phyloP scores from a whole-genome alignment of 352 stramenopile genomes.

The Phytophthora citricola region DNA sequence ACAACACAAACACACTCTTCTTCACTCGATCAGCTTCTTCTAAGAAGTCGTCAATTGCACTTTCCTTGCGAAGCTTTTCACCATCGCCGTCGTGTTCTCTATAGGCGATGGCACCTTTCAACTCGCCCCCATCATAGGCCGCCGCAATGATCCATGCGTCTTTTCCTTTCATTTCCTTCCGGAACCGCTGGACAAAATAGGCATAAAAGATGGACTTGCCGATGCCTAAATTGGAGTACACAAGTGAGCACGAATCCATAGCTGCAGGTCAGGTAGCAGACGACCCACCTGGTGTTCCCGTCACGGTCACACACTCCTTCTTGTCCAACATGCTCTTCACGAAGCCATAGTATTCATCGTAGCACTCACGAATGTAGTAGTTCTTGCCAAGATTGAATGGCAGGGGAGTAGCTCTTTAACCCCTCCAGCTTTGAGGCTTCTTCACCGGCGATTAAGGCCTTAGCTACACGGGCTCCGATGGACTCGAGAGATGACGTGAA shows the following conservation, averaged over 20 bases:
- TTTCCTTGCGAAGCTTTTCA: background rate
- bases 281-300: background rate
- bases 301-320: background rate
- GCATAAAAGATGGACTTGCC: background rate
- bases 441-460: background rate
- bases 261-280: background rate
- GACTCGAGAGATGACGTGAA: no score
- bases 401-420: background rate
- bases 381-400: background rate
- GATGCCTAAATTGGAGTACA: background rate
- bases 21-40: background rate
- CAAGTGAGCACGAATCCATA: background rate
- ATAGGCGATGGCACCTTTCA: background rate
- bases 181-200: background rate
- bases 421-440: no score
- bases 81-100: background rate
- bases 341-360: background rate
- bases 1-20: background rate
- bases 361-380: background rate
- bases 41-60: no score
- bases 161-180: background rate
- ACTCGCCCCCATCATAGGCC: background rate
- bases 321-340: background rate
- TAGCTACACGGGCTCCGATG: no score
- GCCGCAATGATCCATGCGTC: background rate